A percentile compares a stretch with the other conserved stretches of the same genome.
These are phyloP conservation scores for Mycena filopes DNA, from an alignment of 768 basidiomycete species.

Conservation along the genomic window DNA sequence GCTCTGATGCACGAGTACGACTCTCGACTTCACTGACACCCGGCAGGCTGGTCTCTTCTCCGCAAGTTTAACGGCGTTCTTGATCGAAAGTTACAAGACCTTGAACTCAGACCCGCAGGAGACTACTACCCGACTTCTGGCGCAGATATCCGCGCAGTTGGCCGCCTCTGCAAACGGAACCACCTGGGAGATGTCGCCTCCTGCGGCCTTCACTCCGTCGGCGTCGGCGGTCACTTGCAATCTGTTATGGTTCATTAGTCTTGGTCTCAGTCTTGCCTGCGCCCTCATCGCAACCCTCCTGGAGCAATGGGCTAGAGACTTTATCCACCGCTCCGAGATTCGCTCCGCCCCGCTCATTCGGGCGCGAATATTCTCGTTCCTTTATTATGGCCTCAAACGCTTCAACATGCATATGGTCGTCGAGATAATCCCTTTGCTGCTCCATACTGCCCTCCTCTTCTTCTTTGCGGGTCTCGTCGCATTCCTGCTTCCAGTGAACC, in stretches of 20 bases:
- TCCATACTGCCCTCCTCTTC: neutral
- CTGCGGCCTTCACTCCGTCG: neutral
- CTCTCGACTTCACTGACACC: too few relatives aligned
- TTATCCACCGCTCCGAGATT: neutral
- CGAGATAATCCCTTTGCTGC: neutral
- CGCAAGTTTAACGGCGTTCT: neutral
- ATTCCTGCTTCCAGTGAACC: neutral
- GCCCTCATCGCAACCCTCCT: neutral
- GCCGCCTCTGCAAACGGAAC: neutral
- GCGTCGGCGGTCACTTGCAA: neutral
- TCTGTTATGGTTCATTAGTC: neutral
- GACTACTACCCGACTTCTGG: neutral
- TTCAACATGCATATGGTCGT: too few relatives aligned
- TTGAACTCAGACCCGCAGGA: neutral
- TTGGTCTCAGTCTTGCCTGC: neutral
- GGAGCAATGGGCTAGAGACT: neutral
- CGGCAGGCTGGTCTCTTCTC: neutral
- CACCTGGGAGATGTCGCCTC: neutral
- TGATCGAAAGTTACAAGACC: too few relatives aligned
- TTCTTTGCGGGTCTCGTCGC: neutral
- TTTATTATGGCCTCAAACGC: constrained; percentile 1
- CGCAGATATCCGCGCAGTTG: neutral
- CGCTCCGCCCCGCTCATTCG: too few relatives aligned
- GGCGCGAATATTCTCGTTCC: too few relatives aligned
- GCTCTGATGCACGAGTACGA: too few relatives aligned